phyloP scores from a whole-genome alignment of 1,284 basidiomycete species.

The Ganoderma sp. region DNA sequence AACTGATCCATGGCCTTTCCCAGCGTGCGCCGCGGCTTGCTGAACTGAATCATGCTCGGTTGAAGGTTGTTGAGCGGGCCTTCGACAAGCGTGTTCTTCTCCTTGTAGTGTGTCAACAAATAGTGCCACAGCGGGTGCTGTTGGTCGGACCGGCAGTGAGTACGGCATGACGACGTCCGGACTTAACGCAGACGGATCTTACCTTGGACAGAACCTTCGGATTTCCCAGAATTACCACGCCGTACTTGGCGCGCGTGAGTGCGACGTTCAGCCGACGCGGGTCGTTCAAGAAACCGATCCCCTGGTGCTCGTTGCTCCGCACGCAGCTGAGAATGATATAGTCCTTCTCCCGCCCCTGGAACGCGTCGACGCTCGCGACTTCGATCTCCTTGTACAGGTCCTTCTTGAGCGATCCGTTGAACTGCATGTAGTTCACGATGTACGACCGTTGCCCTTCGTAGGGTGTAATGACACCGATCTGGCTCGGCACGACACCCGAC shows the following conservation, averaged over 20 bases:
- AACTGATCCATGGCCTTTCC: constrained; percentile 90
- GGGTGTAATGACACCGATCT: constrained; percentile 98
- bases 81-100: constrained; percentile 93
- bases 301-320: constrained; percentile 99
- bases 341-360: constrained; percentile 99
- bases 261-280: constrained; percentile 97
- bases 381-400: constrained; percentile 99
- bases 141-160: constrained; percentile 17
- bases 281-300: constrained; percentile 99
- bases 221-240: constrained; percentile 97
- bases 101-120: constrained; percentile 98
- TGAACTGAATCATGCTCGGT: constrained; percentile 98
- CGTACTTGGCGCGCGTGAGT: constrained; percentile 96
- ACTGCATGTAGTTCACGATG: constrained; percentile 99
- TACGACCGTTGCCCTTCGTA: constrained; percentile 99
- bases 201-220: constrained; percentile 99
- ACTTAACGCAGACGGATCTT: constrained; percentile 56
- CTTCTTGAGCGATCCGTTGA: constrained; percentile 97
- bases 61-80: constrained; percentile 97
- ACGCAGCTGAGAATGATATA: constrained; percentile 99
- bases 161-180: constrained; percentile 91
- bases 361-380: constrained; percentile 98
- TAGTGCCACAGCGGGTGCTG: constrained; percentile 99
- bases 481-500: constrained; percentile 91
- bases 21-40: constrained; percentile 88